A percentile compares a stretch with the other conserved stretches of the same genome.
Evolutionary conservation across 1,139 yeast genomes (phyloP).

Genomic region (Yamadazyma taylorii): DNA sequence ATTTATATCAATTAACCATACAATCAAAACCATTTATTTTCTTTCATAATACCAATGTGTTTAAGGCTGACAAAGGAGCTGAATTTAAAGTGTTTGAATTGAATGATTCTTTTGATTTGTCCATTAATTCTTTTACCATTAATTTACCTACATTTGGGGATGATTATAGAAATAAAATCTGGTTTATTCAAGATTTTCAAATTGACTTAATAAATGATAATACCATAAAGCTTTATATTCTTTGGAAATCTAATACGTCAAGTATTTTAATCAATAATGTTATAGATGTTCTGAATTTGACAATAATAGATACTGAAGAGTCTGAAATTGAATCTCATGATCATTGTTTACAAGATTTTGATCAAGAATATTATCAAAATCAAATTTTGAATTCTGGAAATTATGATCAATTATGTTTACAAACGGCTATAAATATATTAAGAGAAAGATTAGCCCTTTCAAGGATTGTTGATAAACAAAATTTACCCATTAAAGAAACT

Average conservation of each 20-base stretch:
- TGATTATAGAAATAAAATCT: slow-evolving; percentile 31
- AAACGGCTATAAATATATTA: slow-evolving; percentile 39
- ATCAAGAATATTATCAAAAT: slow-evolving; percentile 38
- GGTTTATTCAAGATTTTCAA: slow-evolving; percentile 49
- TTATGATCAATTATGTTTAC: slow-evolving; percentile 45
- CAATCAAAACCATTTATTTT: slow-evolving; percentile 17
- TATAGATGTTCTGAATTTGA: slow-evolving; percentile 20
- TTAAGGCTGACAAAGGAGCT: slow-evolving; percentile 18
- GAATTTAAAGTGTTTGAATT: slow-evolving; percentile 27
- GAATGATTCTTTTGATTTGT: slow-evolving; percentile 18
- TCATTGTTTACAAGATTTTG: slow-evolving; percentile 27
- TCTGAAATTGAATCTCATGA: slow-evolving; percentile 12
- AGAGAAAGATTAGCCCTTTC: slow-evolving; percentile 24
- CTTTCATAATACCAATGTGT: slow-evolving; percentile 12
- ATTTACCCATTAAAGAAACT: slow-evolving; percentile 23
- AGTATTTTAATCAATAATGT: slow-evolving; percentile 38
- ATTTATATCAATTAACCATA: slow-evolving; percentile 22
- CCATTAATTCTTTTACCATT: slow-evolving; percentile 25
- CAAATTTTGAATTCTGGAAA: slow-evolving; percentile 49
- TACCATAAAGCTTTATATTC: slow-evolving; percentile 28
- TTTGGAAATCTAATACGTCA: slow-evolving; percentile 67
- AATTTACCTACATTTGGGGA: slow-evolving; percentile 22
- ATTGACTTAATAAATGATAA: slow-evolving; percentile 25
- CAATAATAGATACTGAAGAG: slow-evolving; percentile 11
- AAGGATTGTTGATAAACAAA: not conserved